Percentiles rank a stretch among this genome's conserved stretches.
Evolutionary conservation across 441 rosid genomes (phyloP).

Genomic region (Hura crepitans): DNA sequence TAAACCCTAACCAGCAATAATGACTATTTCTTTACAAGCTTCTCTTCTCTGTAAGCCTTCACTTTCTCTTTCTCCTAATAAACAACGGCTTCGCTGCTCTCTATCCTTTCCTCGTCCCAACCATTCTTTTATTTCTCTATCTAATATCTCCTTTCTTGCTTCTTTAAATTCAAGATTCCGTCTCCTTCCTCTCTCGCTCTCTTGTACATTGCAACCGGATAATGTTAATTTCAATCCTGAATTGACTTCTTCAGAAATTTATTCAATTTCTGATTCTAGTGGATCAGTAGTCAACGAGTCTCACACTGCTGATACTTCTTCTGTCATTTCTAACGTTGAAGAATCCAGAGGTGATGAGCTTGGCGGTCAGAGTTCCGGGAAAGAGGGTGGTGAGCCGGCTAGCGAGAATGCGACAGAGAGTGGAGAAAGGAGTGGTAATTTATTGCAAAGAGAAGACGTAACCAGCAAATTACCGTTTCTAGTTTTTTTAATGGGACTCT

Average conservation of each 20-base stretch:
- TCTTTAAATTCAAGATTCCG: conserved; percentile 26
- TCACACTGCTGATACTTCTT: neutral
- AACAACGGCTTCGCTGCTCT: conserved; percentile 16
- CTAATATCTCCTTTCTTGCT: conserved; percentile 29
- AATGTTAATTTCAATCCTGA: conserved; percentile 38
- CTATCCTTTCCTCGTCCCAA: conserved; percentile 9
- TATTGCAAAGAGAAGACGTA: conserved; percentile 26
- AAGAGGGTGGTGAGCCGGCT: conserved; percentile 21
- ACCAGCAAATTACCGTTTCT: conserved; percentile 38
- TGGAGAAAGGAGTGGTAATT: conserved; percentile 22
- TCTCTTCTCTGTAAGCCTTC: conserved; percentile 51
- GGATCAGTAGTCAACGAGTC: neutral
- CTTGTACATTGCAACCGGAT: conserved; percentile 58
- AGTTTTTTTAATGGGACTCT: conserved; percentile 56
- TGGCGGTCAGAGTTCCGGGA: conserved; percentile 12
- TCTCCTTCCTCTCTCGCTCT: conserved; percentile 22
- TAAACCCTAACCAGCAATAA: conserved; percentile 47
- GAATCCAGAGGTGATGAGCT: conserved; percentile 17
- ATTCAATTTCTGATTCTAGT: conserved; percentile 20
- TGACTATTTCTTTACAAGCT: conserved; percentile 60
- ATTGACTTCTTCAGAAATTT: neutral
- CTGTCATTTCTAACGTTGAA: conserved; percentile 18
- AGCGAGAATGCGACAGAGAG: conserved; percentile 26
- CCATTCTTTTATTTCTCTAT: conserved; percentile 18
- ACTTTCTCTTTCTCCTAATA: conserved; percentile 14